Evolutionary conservation across 805 yeast species (phyloP).

Genomic region (Barnettozyma vustinii): DNA sequence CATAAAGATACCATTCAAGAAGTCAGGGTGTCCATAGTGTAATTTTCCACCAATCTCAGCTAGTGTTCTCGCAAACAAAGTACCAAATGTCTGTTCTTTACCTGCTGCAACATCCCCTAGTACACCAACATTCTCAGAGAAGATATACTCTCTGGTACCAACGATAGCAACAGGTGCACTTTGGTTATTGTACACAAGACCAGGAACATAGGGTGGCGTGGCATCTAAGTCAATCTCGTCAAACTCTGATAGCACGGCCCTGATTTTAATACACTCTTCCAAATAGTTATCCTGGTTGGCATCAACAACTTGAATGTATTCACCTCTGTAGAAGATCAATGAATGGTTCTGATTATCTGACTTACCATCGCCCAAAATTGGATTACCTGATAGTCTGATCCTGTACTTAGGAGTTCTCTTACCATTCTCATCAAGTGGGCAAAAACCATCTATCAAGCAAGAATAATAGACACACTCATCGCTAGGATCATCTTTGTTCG

Average conservation of each 20-base stretch:
- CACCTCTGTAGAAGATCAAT: constrained; percentile 84
- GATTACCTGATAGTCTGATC: constrained; percentile 84
- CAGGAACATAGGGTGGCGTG: constrained; percentile 56
- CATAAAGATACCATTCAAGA: constrained; percentile 85
- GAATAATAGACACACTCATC: constrained; percentile 45
- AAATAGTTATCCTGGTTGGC: constrained; percentile 95
- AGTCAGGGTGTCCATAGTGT: constrained; percentile 97
- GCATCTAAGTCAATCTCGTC: constrained; percentile 63
- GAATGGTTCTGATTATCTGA: constrained; percentile 93
- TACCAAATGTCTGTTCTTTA: constrained; percentile 95
- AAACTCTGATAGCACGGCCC: constrained; percentile 84
- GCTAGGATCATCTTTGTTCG: constrained; percentile 17
- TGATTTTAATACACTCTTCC: constrained; percentile 88
- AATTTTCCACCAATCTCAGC: constrained; percentile 93
- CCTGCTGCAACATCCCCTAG: constrained; percentile 97
- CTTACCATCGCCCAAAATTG: constrained; percentile 94
- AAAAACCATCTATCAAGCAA: constrained; percentile 59
- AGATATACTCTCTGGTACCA: constrained; percentile 93
- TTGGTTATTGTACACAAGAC: constrained; percentile 36
- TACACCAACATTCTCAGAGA: constrained; percentile 88
- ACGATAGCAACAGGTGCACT: constrained; percentile 76
- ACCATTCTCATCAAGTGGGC: constrained; percentile 48
- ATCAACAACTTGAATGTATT: constrained; percentile 90
- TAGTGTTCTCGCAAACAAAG: constrained; percentile 86
- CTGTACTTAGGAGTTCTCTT: constrained; percentile 57